Conservation (phyloP, 2,329 filamentous ascomycete genomes). For the Ophiocordyceps camponoti-rufipedis region DNA sequence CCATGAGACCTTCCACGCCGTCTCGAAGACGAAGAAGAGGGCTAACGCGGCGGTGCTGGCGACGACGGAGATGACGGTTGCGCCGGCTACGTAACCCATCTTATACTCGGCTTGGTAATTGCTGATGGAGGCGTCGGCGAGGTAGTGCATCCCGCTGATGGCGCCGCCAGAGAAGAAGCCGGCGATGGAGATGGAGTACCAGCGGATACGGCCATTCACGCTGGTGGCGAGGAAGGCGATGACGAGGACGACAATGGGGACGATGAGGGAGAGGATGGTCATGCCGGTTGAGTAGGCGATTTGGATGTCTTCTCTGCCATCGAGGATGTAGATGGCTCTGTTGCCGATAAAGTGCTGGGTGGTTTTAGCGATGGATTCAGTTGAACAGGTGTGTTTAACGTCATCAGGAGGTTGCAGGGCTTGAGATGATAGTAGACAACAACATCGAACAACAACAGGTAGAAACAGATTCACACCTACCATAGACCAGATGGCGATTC, state of each 20-base stretch:
- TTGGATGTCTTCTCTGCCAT: slow-evolving; percentile 43
- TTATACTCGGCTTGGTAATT: slow-evolving; percentile 53
- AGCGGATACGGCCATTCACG: slow-evolving; percentile 33
- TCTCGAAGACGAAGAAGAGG: slow-evolving; percentile 59
- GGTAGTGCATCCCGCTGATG: slow-evolving; percentile 71
- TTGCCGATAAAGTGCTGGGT: slow-evolving; percentile 44
- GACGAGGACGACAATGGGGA: slow-evolving; percentile 57
- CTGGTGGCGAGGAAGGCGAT: slow-evolving; percentile 56
- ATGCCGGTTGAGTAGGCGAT: slow-evolving; percentile 54
- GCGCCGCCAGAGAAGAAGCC: slow-evolving; percentile 55
- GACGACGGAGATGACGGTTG: slow-evolving; percentile 50
- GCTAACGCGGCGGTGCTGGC: slow-evolving; percentile 51
- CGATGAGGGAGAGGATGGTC: slow-evolving; percentile 58
- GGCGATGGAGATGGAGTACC: slow-evolving; percentile 38
- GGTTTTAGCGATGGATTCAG: neutral
- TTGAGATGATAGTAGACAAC: neutral
- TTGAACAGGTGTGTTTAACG: too few species aligned
- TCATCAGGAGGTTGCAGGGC: neutral
- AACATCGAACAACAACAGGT: too few species aligned
- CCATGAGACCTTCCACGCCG: slow-evolving; percentile 59
- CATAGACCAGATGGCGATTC: slow-evolving; percentile 59
- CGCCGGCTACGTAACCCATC: slow-evolving; percentile 41
- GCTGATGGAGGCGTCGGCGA: slow-evolving; percentile 60
- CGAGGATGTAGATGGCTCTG: slow-evolving; percentile 50
- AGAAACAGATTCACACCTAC: slow-evolving; percentile 12